Evolutionary conservation across 2,329 filamentous ascomycete genomes (phyloP).

Genomic region (Cryoendolithus antarcticus): DNA sequence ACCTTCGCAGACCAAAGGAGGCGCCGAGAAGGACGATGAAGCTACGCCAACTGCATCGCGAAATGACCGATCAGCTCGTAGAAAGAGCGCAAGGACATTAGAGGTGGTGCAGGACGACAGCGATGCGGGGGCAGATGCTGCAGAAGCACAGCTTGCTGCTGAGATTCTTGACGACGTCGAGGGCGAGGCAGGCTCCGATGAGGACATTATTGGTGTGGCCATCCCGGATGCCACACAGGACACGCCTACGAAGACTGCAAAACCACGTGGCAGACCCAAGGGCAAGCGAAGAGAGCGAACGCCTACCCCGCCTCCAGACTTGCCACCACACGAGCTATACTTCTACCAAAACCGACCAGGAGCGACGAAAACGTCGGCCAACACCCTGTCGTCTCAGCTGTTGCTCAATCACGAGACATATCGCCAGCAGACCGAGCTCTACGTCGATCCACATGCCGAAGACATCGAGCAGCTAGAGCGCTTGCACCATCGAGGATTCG

Average conservation of each 20-base stretch:
- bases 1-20: constrained; percentile 23
- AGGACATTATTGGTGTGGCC: constrained; percentile 25
- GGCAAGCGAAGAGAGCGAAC: constrained; percentile 47
- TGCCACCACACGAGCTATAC: constrained; percentile 82
- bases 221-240: constrained; percentile 31
- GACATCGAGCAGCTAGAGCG: constrained; percentile 61
- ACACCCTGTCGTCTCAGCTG: constrained; percentile 61
- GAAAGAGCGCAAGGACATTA: constrained; percentile 68
- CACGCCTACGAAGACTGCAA: constrained; percentile 34
- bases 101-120: constrained; percentile 51
- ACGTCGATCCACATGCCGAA: constrained; percentile 54
- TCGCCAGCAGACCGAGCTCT: constrained; percentile 54
- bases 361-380: constrained; percentile 71
- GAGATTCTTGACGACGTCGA: constrained; percentile 22
- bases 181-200: constrained; percentile 19
- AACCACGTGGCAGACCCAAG: constrained; percentile 39
- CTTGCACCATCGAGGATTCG: constrained; percentile 69
- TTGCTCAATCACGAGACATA: constrained; percentile 88
- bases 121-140: constrained; percentile 29
- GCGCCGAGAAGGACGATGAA: constrained; percentile 17
- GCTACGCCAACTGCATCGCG: constrained; percentile 44
- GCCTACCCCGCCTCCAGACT: constrained; percentile 66
- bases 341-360: constrained; percentile 86
- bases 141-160: constrained; percentile 10
- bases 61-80: constrained; percentile 73